These are phyloP conservation scores for Lactarius hatsudake DNA, from an alignment of 768 basidiomycete species.

Conservation along the genomic window DNA sequence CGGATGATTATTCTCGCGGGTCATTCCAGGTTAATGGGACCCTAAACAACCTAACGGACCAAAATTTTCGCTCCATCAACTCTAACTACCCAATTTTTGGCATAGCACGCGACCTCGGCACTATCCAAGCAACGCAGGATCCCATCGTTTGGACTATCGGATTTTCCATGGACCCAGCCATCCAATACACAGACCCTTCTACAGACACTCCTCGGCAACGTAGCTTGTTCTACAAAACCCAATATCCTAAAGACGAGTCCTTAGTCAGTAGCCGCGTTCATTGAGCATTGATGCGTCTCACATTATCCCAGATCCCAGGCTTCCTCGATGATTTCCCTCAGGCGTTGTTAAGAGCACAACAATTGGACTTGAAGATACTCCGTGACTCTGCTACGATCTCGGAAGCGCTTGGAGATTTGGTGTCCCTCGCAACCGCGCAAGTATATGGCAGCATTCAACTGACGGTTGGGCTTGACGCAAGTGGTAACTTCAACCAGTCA, in stretches of 20 bases:
- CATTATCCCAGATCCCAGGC: slow-evolving; percentile 37
- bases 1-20: slow-evolving; percentile 16
- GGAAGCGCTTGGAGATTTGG: slow-evolving; percentile 48
- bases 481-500: slow-evolving; percentile 49
- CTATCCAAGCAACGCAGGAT: slow-evolving; percentile 21
- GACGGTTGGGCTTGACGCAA: slow-evolving; percentile 46
- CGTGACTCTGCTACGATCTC: slow-evolving; percentile 48
- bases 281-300: neutral
- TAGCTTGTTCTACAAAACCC: slow-evolving; percentile 43
- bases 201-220: slow-evolving; percentile 41
- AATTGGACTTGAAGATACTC: slow-evolving; percentile 49
- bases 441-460: slow-evolving; percentile 54
- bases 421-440: slow-evolving; percentile 53
- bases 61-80: slow-evolving; percentile 22
- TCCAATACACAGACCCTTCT: slow-evolving; percentile 35
- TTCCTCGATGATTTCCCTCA: slow-evolving; percentile 45
- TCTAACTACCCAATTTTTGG: slow-evolving; percentile 29
- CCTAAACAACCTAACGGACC: slow-evolving; percentile 20
- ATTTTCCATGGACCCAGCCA: slow-evolving; percentile 30
- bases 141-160: slow-evolving; percentile 34
- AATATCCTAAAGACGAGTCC: slow-evolving; percentile 34
- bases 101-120: slow-evolving; percentile 32
- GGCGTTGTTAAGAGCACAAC: slow-evolving; percentile 44
- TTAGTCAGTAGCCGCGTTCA: slow-evolving; percentile 14
- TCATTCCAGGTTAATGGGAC: slow-evolving; percentile 26